Base-by-base conservation (phyloP, 1,284 basidiomycete species). In the Trichosporon asahii region DNA sequence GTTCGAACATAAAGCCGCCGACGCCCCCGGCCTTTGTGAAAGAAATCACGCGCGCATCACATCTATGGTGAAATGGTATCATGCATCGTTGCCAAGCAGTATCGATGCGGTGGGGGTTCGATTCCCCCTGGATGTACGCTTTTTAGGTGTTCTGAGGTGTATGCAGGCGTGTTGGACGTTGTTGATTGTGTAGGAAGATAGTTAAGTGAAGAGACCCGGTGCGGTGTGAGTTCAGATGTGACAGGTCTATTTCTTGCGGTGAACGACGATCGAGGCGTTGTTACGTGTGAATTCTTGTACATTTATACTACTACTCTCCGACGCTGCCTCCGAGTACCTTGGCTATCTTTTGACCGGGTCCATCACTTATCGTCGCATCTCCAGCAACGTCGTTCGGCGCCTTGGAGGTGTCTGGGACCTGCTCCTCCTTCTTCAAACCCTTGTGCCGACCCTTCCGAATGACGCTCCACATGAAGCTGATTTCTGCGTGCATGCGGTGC, bases 21-120 rank as follows among this genome's bases (percentile, higher is more conserved):
- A 8, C n/a, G 46, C 46, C 46, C 46, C 23, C 21, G 46, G 31
- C 46, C 8, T 1, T 53, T 21, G 23, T 21, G n/a, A 9, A 53
- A 12, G 21, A 53, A 53, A 21, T 53, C 21, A 53, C 21, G 46
- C n/a, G 46, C 21, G 21, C n/a, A n/a, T 2, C n/a, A 53, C 46
- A 53, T 25, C 46, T 53, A 53, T 53, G 46, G 46, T 53, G 46
- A 53, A 53, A 53, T 53, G 46, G 46, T 53, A 53, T 53, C 46
- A 53, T 53, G 46, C 46, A 53, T 53, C 46, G 3, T 53, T 53
- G 46, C 46, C 46, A 53, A 53, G 46, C 46, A 8, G 8, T 6
- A 4, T 53, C 3, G 46, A 53, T 53, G 46, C 46, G 46, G 46
- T 53, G 46, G 46, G 46, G 46, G 46, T 53, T 53, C 46, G 46